phyloP scores from a whole-genome alignment of 345 rosid species.

The Nasturtium officinale region DNA sequence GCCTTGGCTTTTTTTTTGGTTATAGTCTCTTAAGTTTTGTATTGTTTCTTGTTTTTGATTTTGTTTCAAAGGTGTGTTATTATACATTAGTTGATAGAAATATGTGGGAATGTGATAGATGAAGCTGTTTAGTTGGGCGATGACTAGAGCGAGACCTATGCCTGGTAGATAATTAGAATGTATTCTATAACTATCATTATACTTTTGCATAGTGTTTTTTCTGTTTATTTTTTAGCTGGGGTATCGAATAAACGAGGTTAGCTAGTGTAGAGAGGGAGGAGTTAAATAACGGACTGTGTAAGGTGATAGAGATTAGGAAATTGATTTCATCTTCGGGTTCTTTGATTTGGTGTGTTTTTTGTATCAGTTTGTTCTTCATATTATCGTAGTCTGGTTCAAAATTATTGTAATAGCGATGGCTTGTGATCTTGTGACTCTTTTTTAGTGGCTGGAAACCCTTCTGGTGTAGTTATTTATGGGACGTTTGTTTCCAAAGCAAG shows the following conservation, averaged over 20 bases:
- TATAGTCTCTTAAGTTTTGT: background rate
- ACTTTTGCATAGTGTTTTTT: background rate
- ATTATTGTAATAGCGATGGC: background rate
- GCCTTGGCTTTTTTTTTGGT: background rate
- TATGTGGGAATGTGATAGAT: background rate
- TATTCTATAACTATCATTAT: background rate
- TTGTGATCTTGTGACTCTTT: constrained; percentile 23
- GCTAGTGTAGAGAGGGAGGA: background rate
- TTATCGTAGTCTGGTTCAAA: background rate
- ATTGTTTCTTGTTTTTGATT: constrained; percentile 1
- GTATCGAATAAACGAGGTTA: background rate
- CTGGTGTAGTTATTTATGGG: constrained; percentile 74
- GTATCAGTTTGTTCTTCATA: background rate
- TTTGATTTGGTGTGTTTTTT: background rate
- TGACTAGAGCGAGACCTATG: background rate
- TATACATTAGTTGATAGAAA: too few species aligned
- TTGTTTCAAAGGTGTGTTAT: too few species aligned
- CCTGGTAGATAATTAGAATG: background rate
- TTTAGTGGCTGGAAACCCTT: constrained; percentile 92
- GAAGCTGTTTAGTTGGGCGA: background rate
- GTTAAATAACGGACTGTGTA: background rate
- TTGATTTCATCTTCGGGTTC: background rate
- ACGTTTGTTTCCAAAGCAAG: constrained; percentile 77
- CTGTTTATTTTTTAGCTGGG: background rate
- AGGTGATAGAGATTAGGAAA: background rate